Evolutionary conservation across 192 early-diverging fungal genomes (phyloP), one percentile per base, ranked within the genome.

Genomic region (Lobulomyces angularis): DNA sequence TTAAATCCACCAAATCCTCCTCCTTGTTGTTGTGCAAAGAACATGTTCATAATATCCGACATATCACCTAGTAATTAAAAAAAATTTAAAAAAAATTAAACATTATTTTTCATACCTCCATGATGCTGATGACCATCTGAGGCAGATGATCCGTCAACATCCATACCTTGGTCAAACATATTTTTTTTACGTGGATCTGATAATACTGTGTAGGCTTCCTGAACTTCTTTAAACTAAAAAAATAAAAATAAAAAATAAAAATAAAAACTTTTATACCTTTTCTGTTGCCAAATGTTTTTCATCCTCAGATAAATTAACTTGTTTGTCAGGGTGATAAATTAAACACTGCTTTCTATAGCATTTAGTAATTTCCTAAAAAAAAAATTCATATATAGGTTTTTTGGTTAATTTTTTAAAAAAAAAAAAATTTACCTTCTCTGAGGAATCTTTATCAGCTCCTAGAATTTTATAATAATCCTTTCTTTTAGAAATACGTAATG

Each of bases 391-490:
- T n/a, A n/a, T n/a, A n/a, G n/a, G 48, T 79, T 84, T 52, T 39
- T 14, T 12, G 20, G 14, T 25, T 39, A 27, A 24, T 12, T 9
- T 8, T 12, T 24, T 39, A 9, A 34, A 34, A 43, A 34, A 26
- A 14, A 8, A n/a, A 43, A 43, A 43, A 19, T 8, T 79, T 28
- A 79, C 81, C 16, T 71, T 72, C 12, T 95, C 90, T 19, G 57
- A 56, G 8, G 89, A 84, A 31, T 67, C 61, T 55, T 81, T 82
- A 7, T 58, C 21, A 16, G 92, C 56, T 7, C 80, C 86, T 12
- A 98, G 55, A 43, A 95, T 83, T 59, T 90, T 79, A 63, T 98
- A 98, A 51, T 92, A 97, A 55, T 98, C 91, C 55, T 96, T 96
- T 38, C 86, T 74, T 60, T 80, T 61, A n/a, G 86, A 69, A 40